Percentiles rank a stretch among this genome's conserved stretches.
phyloP scores from a whole-genome alignment of 139 green algal species.

The Tetratostichococcus sp. region DNA sequence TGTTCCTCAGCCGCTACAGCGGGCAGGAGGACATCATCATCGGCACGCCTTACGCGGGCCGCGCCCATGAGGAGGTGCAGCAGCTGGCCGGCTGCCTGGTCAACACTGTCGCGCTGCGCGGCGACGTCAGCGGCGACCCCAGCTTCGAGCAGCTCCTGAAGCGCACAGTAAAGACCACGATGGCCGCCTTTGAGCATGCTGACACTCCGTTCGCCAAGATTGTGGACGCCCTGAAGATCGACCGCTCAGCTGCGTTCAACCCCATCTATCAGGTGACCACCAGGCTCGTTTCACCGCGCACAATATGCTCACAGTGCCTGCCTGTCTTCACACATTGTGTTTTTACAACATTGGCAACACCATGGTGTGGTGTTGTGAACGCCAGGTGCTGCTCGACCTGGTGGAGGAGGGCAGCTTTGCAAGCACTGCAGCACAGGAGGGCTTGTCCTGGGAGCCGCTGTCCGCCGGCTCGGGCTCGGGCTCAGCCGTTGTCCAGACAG shows the following conservation, averaged over 20 bases:
- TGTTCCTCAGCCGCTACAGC: background rate
- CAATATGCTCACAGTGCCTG: background rate
- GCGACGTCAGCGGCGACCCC: background rate
- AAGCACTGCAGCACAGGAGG: too few species aligned
- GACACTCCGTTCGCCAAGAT: slow-evolving; percentile 3
- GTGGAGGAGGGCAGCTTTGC: background rate
- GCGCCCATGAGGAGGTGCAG: background rate
- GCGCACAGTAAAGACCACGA: background rate
- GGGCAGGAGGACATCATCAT: background rate
- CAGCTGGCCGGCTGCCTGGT: slow-evolving; percentile 12
- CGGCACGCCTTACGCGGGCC: background rate
- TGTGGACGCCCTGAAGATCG: background rate
- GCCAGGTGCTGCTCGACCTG: background rate
- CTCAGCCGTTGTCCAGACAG: background rate
- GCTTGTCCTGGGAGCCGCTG: background rate
- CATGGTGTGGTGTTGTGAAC: too few species aligned
- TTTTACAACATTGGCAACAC: too few species aligned
- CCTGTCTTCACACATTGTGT: too few species aligned
- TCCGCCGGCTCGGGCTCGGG: too few species aligned
- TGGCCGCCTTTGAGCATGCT: background rate
- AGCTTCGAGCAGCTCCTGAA: background rate
- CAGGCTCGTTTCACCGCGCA: slow-evolving; percentile 3
- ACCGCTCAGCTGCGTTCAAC: too few species aligned
- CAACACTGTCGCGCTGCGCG: slow-evolving; percentile 1
- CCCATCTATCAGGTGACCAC: too few species aligned